These are phyloP conservation scores for Yamadazyma oceani DNA, from an alignment of 1,139 yeast genomes.

Conservation along the genomic window DNA sequence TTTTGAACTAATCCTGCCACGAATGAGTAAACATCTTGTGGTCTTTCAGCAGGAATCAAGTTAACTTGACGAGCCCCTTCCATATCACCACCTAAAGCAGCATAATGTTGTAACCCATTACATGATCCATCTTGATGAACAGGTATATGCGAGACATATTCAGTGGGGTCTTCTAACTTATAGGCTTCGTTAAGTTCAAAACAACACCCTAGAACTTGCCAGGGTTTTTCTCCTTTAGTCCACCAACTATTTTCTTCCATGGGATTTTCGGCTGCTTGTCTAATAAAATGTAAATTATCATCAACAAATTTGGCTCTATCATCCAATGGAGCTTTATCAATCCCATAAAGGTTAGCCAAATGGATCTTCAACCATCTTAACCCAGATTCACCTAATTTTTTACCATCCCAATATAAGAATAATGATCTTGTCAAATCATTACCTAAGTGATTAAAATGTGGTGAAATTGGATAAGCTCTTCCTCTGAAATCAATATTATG, in stretches of 20 bases:
- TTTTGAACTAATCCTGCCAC: conserved; percentile 74
- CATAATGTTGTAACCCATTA: conserved; percentile 96
- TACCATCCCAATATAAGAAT: conserved; percentile 86
- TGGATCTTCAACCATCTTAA: conserved; percentile 89
- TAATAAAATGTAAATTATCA: conserved; percentile 59
- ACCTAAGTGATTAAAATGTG: conserved; percentile 79
- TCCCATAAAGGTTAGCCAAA: conserved; percentile 83
- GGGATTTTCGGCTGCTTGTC: conserved; percentile 74
- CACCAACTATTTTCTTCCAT: conserved; percentile 68
- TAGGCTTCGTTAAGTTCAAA: conserved; percentile 76
- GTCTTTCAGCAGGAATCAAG: conserved; percentile 75
- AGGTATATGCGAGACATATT: conserved; percentile 77
- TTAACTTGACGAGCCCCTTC: conserved; percentile 96
- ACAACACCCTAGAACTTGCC: conserved; percentile 91
- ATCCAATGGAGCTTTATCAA: conserved; percentile 76
- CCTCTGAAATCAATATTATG: conserved; percentile 95
- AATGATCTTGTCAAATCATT: conserved; percentile 88
- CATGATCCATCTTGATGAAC: conserved; percentile 98
- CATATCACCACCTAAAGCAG: conserved; percentile 93
- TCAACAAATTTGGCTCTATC: conserved; percentile 78
- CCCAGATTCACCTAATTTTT: conserved; percentile 71
- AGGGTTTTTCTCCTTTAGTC: conserved; percentile 87
- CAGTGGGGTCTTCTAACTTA: conserved; percentile 69
- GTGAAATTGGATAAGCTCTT: conserved; percentile 91
- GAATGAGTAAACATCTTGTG: conserved; percentile 86